Percentiles rank a stretch among this genome's conserved stretches.
Evolutionary conservation across 805 yeast genomes (phyloP).

Genomic region (Candida montana): DNA sequence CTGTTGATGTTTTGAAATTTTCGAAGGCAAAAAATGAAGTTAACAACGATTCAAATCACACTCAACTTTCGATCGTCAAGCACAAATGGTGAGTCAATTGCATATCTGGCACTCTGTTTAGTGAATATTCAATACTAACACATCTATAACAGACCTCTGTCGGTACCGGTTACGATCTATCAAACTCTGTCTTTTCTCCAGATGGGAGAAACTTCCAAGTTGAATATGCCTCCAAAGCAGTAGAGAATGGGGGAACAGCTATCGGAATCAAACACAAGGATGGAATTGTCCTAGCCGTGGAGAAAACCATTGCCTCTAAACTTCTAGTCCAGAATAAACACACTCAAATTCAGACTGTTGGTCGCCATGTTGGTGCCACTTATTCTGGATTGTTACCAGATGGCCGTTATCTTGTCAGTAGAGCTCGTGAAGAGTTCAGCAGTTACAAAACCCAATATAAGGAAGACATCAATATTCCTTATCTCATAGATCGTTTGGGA

Average conservation of each 20-base stretch:
- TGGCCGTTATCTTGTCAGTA: constrained; percentile 86
- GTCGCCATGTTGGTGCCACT: constrained; percentile 89
- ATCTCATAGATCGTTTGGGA: constrained; percentile 82
- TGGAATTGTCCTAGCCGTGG: constrained; percentile 97
- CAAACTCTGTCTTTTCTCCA: constrained; percentile 85
- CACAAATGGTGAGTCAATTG: constrained; percentile 4
- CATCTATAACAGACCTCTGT: constrained; percentile 66
- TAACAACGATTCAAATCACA: neutral
- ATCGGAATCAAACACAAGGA: constrained; percentile 88
- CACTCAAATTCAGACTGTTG: constrained; percentile 87
- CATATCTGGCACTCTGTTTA: too few species aligned
- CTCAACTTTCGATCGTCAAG: neutral
- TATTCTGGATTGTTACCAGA: constrained; percentile 96
- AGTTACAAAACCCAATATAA: constrained; percentile 73
- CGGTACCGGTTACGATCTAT: constrained; percentile 98
- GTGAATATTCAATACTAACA: neutral
- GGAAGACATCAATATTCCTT: constrained; percentile 71
- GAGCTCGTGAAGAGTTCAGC: constrained; percentile 89
- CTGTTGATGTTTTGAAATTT: neutral
- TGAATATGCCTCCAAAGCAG: constrained; percentile 96
- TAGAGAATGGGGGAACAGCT: constrained; percentile 94
- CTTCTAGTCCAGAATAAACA: constrained; percentile 85
- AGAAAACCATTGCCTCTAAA: constrained; percentile 82
- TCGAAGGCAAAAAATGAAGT: constrained; percentile 1
- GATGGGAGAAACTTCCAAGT: constrained; percentile 97